phyloP scores from a whole-genome alignment of 139 green algal genomes.

The Marvania coccoides region DNA sequence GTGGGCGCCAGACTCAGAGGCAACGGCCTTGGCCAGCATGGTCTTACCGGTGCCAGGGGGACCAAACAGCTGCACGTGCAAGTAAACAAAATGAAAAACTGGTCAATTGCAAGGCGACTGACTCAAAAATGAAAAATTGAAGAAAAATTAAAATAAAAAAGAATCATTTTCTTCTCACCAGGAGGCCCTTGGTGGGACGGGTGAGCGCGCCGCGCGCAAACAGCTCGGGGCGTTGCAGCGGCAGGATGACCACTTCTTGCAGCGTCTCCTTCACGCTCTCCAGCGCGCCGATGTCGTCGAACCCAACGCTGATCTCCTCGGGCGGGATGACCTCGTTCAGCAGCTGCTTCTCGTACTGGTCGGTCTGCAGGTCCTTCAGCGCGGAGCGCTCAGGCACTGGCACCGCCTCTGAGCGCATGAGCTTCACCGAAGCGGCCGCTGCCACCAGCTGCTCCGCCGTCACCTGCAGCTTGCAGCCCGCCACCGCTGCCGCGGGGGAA shows the following conservation, averaged over 20 bases:
- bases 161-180: not conserved
- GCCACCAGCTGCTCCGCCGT: slow-evolving; percentile 6
- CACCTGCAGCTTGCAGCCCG: not conserved
- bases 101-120: slow-evolving; percentile 35
- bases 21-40: slow-evolving; percentile 88
- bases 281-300: slow-evolving; percentile 57
- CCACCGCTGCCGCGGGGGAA: not conserved
- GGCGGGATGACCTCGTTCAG: slow-evolving; percentile 53
- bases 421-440: slow-evolving; percentile 5
- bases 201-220: slow-evolving; percentile 55
- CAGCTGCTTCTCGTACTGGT: slow-evolving; percentile 60
- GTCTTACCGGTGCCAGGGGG: slow-evolving; percentile 86
- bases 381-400: slow-evolving; percentile 2
- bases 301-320: slow-evolving; percentile 40
- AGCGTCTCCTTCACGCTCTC: slow-evolving; percentile 46
- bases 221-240: slow-evolving; percentile 63
- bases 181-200: slow-evolving; percentile 54
- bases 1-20: slow-evolving; percentile 73
- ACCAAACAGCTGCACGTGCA: slow-evolving; percentile 84
- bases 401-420: slow-evolving; percentile 8
- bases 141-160: not conserved
- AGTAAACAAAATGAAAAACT: slow-evolving; percentile 31
- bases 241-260: slow-evolving; percentile 65
- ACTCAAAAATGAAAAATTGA: not conserved
- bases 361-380: slow-evolving; percentile 28